Evolutionary conservation across 129 eudicot genomes (phyloP), one percentile per base, ranked within the genome.

Genomic region (Heracleum sosnowskyi): DNA sequence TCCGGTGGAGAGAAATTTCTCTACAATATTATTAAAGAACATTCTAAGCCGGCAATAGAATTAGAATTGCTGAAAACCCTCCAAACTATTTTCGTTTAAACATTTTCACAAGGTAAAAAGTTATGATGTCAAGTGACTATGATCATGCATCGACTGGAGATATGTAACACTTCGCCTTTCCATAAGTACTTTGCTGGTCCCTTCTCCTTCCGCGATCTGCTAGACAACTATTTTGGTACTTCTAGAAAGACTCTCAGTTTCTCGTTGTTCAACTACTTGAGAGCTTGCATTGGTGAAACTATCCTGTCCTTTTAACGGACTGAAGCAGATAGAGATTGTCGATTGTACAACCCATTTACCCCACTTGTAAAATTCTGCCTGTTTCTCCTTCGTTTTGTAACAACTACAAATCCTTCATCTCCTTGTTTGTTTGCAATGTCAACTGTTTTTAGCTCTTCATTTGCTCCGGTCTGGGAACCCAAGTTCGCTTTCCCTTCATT

Each of bases 401-500:
- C 97, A 64, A 92, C 85, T 73, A 92, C 91, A 78, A 96, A 96
- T 28, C 99, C 99, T 81, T 92, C 99, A 53, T 92, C 99, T 64
- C 91, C 90, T 4, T 41, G 74, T 80, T 86, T 89, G 42, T 77
- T 82, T 77, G 66, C 76, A 20, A 10, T 80, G n/a, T 85, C 83
- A 0, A 35, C 83, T 18, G 33, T 11, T 28, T 77, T 78, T 40
- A 72, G 73, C 75, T 35, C 47, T 26, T 86, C 84, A 17, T 73
- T 46, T n/a, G 44, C 73, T 46, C 42, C 74, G 16, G 63, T 73
- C 36, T 72, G 77, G 46, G 83, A 9, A 39, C 68, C 68, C 12
- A 77, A 74, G 74, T 83, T 84, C 20, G 69, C 62, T 71, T 84
- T 84, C 41, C 82, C 96, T 83, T 87, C 96, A 31, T 80, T 88